phyloP scores from a whole-genome alignment of 2,329 filamentous ascomycete genomes.

The Fusarium camptoceras region DNA sequence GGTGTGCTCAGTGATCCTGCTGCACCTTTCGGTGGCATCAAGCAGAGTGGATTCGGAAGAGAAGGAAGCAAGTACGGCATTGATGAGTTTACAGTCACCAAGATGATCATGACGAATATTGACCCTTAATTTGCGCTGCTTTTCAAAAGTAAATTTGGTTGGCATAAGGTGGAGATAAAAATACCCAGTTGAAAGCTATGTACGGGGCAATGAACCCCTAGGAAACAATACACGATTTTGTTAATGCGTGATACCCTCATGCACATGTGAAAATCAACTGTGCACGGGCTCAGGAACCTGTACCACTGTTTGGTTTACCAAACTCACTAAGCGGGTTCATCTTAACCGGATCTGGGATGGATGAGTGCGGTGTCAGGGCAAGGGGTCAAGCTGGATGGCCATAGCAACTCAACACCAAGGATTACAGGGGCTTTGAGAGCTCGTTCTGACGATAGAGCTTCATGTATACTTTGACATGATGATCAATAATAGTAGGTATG shows the following conservation, averaged over 20 bases:
- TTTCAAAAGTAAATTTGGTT: slow-evolving; percentile 7
- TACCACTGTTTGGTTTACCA: background rate
- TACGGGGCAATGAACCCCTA: background rate
- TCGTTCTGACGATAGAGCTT: background rate
- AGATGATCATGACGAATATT: slow-evolving; percentile 60
- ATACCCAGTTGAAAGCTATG: slow-evolving; percentile 35
- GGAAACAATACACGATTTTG: slow-evolving; percentile 1
- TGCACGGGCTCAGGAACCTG: background rate
- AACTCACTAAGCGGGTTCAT: background rate
- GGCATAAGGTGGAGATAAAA: slow-evolving; percentile 20
- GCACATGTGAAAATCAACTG: background rate
- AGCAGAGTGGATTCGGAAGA: slow-evolving; percentile 80
- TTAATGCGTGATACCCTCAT: background rate
- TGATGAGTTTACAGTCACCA: slow-evolving; percentile 76
- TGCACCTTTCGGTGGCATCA: slow-evolving; percentile 78
- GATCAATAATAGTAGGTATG: background rate
- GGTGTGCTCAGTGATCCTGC: slow-evolving; percentile 64
- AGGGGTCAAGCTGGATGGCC: background rate
- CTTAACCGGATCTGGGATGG: slow-evolving; percentile 2
- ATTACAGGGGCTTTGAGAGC: background rate
- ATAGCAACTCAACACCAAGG: slow-evolving; percentile 18
- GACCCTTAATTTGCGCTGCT: slow-evolving; percentile 26
- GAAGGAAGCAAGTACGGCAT: slow-evolving; percentile 80
- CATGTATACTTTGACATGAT: background rate
- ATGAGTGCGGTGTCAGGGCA: slow-evolving; percentile 6